Evolutionary conservation across 257 asterid species (phyloP), one percentile per base, ranked within the genome.

Genomic region (Vinca minor): DNA sequence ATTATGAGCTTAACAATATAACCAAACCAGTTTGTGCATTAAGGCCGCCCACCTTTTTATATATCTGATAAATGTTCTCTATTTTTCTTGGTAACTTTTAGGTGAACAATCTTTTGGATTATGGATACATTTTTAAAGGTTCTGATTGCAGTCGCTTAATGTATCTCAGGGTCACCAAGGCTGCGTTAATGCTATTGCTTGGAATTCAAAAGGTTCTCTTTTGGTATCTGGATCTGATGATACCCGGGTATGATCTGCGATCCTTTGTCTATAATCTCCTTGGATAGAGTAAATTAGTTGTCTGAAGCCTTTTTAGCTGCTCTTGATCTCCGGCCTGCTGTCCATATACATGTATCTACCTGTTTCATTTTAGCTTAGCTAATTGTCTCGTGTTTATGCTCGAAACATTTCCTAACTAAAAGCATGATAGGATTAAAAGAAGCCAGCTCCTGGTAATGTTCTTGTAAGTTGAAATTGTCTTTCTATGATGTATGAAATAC

Each of bases 171-270:
- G 95, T 68, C 99, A 93, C 78, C 85, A 63, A 64, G 89, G 99
- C 60, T 93, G 99, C 73, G 97, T 93, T 60, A 93, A 93, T 83
- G 71, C 96, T 25, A 73, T 93, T 71, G 83, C 99, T 70, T 93
- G 99, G 99, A 93, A 93, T 70, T 80, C 96, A 38, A 75, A 74
- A 58, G 97, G 97, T 73, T 87, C 97, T 18, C 75, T 93, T 70
- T 73, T 93, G 81, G 67, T 93, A 71, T 89, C 99, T 71, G 99
- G 99, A 71, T 93, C 99, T 49, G 99, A 93, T 80, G 99, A 93
- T 76, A 84, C 95, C 62, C 82, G 64, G 34, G 97, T 93, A 93
- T 78, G 94, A 58, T 72, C 76, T 48, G 56, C 20, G 15, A 64
- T 32, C 42, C 44, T 20, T 53, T 59, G 28, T 23, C 42, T 21